phyloP scores from a whole-genome alignment of 768 basidiomycete species.

The Butyriboletus loyo region DNA sequence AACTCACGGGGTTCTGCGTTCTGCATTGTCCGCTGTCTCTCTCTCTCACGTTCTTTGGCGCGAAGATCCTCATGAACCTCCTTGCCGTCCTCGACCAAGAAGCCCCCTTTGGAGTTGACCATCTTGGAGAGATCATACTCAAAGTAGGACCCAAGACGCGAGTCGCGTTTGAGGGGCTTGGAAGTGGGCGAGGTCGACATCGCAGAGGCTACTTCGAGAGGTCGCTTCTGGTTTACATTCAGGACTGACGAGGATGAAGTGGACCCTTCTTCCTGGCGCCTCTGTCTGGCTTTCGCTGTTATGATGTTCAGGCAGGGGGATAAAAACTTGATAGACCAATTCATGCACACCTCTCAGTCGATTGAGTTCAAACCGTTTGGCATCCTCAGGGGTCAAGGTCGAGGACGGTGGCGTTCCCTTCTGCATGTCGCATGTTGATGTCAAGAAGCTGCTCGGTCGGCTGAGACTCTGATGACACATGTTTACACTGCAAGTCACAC shows the following conservation, averaged over 20 bases:
- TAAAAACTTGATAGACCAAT: not conserved
- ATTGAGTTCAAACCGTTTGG: conserved; percentile 73
- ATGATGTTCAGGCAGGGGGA: conserved; percentile 5
- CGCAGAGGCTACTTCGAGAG: conserved; percentile 56
- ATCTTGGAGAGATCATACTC: conserved; percentile 97
- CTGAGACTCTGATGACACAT: conserved; percentile 15
- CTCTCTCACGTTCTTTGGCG: conserved; percentile 77
- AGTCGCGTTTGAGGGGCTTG: conserved; percentile 62
- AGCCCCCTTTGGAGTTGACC: conserved; percentile 96
- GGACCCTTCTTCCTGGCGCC: conserved; percentile 56
- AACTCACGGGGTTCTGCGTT: conserved; percentile 66
- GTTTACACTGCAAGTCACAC: conserved; percentile 1
- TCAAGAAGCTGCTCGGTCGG: not conserved
- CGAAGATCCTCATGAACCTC: conserved; percentile 74
- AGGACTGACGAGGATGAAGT: conserved; percentile 42
- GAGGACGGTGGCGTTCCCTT: conserved; percentile 6
- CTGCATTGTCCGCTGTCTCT: conserved; percentile 73
- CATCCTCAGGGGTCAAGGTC: conserved; percentile 62
- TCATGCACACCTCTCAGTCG: conserved; percentile 60
- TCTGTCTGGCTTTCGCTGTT: conserved; percentile 72
- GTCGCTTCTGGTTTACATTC: conserved; percentile 77
- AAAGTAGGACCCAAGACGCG: conserved; percentile 86
- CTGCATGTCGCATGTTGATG: conserved; percentile 1
- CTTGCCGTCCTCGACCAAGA: conserved; percentile 85
- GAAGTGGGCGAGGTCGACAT: conserved; percentile 60